Evolutionary conservation across 768 basidiomycete genomes (phyloP).

Genomic region (Suillus paluster): DNA sequence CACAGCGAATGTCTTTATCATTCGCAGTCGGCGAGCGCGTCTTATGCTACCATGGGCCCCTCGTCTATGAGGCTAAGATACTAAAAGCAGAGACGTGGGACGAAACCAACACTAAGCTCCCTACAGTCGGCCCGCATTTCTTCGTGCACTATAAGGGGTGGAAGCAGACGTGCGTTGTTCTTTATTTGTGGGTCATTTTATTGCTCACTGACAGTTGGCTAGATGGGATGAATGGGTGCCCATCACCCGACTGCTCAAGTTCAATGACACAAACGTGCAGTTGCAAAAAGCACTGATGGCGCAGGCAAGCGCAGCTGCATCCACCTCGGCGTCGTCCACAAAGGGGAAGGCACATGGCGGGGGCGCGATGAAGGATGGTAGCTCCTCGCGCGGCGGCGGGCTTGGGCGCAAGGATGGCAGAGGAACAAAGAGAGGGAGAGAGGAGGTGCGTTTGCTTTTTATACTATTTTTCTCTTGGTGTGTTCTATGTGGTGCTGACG

Average conservation of each 20-base stretch:
- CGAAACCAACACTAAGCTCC: conserved; percentile 62
- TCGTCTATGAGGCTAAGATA: conserved; percentile 97
- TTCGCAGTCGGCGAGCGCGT: conserved; percentile 76
- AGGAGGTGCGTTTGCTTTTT: conserved; percentile 57
- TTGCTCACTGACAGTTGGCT: conserved; percentile 4
- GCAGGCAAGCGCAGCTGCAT: conserved; percentile 47
- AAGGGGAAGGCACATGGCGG: conserved; percentile 27
- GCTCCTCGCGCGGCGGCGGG: conserved; percentile 31
- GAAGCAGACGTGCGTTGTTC: conserved; percentile 85
- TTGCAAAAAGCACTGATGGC: conserved; percentile 71
- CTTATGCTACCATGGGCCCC: conserved; percentile 92
- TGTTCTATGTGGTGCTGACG: background rate
- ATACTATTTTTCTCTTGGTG: background rate
- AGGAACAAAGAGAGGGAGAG: conserved; percentile 72
- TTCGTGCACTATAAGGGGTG: conserved; percentile 99
- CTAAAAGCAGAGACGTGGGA: conserved; percentile 69
- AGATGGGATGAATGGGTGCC: conserved; percentile 99
- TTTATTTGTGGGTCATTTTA: background rate
- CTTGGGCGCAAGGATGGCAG: conserved; percentile 61
- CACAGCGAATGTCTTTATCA: conserved; percentile 25
- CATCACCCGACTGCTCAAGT: conserved; percentile 76
- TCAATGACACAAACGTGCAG: conserved; percentile 77
- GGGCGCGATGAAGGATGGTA: conserved; percentile 28
- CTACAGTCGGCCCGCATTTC: conserved; percentile 78
- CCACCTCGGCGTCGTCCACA: conserved; percentile 36